Evolutionary conservation across 164 flowering plant genomes (phyloP).

Genomic region (Cinnamomum chago): DNA sequence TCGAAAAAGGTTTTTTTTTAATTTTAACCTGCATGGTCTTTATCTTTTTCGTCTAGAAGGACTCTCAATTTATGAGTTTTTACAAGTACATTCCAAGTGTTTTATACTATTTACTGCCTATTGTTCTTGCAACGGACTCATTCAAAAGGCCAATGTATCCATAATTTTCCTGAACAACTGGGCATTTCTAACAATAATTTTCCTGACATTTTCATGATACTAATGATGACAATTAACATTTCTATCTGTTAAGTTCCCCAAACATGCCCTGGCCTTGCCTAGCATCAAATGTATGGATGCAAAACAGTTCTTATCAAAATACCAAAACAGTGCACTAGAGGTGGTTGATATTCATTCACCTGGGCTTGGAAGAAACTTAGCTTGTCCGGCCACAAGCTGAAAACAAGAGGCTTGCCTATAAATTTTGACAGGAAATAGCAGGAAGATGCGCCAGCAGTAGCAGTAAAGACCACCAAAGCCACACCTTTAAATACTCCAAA

Average conservation of each 20-base stretch:
- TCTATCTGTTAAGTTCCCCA: too few species aligned
- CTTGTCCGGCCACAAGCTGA: constrained; percentile 88
- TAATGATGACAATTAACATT: too few species aligned
- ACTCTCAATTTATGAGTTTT: too few species aligned
- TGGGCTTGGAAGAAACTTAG: constrained; percentile 75
- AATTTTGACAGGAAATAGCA: constrained; percentile 86
- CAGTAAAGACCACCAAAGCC: constrained; percentile 78
- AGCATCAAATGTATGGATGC: neutral
- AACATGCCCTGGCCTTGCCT: too few species aligned
- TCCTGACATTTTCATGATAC: neutral
- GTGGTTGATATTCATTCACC: constrained; percentile 33
- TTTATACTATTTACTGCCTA: neutral
- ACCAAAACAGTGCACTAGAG: neutral
- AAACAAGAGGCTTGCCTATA: constrained; percentile 76
- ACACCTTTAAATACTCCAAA: constrained; percentile 89
- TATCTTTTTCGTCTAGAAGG: too few species aligned
- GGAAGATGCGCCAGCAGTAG: constrained; percentile 97
- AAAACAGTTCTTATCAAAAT: neutral
- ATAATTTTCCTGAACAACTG: neutral
- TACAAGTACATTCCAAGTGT: neutral
- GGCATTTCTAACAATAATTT: neutral
- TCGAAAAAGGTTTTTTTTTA: too few species aligned
- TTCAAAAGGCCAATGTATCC: neutral
- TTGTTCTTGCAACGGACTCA: neutral
- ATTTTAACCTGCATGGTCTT: too few species aligned